A percentile compares a stretch with the other conserved stretches of the same genome.
Evolutionary conservation across 139 green algal species (phyloP).

Genomic region (Micromonas commoda): DNA sequence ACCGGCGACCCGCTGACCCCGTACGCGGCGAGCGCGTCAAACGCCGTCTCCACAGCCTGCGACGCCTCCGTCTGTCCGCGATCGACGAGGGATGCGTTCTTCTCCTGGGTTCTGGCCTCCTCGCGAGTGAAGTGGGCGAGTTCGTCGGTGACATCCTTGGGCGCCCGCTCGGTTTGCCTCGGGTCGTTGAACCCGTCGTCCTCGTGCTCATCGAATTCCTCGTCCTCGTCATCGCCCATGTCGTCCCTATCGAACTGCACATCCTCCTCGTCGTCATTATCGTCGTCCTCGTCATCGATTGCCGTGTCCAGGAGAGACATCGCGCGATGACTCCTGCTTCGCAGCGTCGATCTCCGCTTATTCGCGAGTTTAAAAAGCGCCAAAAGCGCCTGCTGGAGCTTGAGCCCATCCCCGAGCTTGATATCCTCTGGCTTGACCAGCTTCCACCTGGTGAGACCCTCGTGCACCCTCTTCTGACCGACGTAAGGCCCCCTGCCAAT

Average conservation of each 20-base stretch:
- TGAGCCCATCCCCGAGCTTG: neutral
- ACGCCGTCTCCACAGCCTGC: neutral
- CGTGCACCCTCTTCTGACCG: neutral
- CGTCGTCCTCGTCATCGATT: neutral
- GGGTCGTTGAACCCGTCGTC: constrained; percentile 3
- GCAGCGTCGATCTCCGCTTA: neutral
- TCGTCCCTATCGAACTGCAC: constrained; percentile 1
- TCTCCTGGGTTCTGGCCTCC: neutral
- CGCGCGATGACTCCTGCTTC: neutral
- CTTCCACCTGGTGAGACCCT: neutral
- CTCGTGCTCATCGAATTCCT: neutral
- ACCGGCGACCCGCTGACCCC: neutral
- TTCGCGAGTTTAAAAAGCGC: too few species aligned
- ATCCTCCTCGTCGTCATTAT: neutral
- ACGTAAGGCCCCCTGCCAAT: too few species aligned
- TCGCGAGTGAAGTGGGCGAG: neutral
- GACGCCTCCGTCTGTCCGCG: neutral
- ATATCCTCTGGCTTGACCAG: neutral
- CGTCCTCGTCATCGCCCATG: neutral
- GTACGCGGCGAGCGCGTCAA: neutral
- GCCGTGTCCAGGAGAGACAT: neutral
- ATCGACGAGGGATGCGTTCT: neutral
- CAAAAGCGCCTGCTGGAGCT: neutral
- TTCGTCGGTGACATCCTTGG: constrained; percentile 12
- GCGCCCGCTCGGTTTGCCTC: neutral